Conservation (phyloP, 2,329 filamentous ascomycete genomes). For the Trichoderma oligosporum region DNA sequence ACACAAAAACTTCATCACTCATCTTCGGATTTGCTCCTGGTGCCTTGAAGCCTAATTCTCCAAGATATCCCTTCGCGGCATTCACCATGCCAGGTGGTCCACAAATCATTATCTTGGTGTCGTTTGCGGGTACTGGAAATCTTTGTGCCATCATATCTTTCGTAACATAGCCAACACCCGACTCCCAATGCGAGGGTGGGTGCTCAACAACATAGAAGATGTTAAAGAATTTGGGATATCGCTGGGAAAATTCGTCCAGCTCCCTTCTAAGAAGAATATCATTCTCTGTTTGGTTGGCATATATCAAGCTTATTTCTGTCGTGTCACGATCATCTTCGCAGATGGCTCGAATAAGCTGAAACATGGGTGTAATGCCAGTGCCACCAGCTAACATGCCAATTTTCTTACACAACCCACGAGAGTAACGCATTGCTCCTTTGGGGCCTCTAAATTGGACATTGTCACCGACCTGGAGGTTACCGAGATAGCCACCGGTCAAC, state of each 20-base stretch:
- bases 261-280: slow-evolving; percentile 57
- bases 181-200: slow-evolving; percentile 45
- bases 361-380: slow-evolving; percentile 36
- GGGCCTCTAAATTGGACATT: slow-evolving; percentile 51
- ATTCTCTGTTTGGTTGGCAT: slow-evolving; percentile 54
- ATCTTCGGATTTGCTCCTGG: slow-evolving; percentile 49
- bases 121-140: slow-evolving; percentile 45
- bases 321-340: slow-evolving; percentile 56
- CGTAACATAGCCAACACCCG: slow-evolving; percentile 49
- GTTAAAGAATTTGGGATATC: slow-evolving; percentile 52
- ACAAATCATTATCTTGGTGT: slow-evolving; percentile 53
- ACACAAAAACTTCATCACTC: slow-evolving; percentile 53
- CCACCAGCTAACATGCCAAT: slow-evolving; percentile 56
- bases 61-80: slow-evolving; percentile 50
- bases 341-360: slow-evolving; percentile 58
- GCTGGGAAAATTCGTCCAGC: slow-evolving; percentile 50
- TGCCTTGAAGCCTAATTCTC: slow-evolving; percentile 47
- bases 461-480: slow-evolving; percentile 45
- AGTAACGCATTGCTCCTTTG: slow-evolving; percentile 38
- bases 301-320: slow-evolving; percentile 55
- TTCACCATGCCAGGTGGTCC: slow-evolving; percentile 60
- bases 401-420: slow-evolving; percentile 24
- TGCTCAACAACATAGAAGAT: slow-evolving; percentile 54
- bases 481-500: slow-evolving; percentile 44
- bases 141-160: slow-evolving; percentile 46